Conservation (phyloP, 116 monocot species). For the Papilionanthe hybrid region DNA sequence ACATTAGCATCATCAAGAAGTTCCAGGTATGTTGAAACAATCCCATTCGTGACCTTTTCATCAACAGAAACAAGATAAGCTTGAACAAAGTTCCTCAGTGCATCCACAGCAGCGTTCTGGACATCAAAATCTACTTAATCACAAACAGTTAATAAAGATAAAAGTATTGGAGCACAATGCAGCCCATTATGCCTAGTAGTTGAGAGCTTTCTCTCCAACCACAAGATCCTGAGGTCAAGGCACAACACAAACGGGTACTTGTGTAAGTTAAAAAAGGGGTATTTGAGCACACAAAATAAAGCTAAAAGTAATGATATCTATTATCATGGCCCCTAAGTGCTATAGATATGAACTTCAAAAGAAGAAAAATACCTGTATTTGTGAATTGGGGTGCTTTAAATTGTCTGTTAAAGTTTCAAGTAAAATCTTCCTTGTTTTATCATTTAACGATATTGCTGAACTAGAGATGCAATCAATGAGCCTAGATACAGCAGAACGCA, state of each 20-base stretch:
- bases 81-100: slow-evolving; percentile 66
- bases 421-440: slow-evolving; percentile 58
- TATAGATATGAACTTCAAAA: background rate
- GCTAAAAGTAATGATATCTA: background rate
- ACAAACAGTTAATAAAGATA: background rate
- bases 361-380: slow-evolving; percentile 65
- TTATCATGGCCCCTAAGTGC: background rate
- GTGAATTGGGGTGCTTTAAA: slow-evolving; percentile 87
- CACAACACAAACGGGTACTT: no score
- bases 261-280: background rate
- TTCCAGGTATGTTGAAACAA: slow-evolving; percentile 52
- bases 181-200: no score
- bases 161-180: background rate
- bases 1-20: slow-evolving; percentile 84
- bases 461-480: slow-evolving; percentile 79
- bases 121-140: slow-evolving; percentile 8
- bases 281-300: background rate
- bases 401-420: slow-evolving; percentile 90
- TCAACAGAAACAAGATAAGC: slow-evolving; percentile 48
- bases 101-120: slow-evolving; percentile 75
- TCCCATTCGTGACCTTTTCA: slow-evolving; percentile 31
- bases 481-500: slow-evolving; percentile 88
- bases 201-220: no score
- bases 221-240: no score
- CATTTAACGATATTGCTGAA: slow-evolving; percentile 42